Conservation (phyloP, 208 protist species). For the Trypanosoma vivax region DNA sequence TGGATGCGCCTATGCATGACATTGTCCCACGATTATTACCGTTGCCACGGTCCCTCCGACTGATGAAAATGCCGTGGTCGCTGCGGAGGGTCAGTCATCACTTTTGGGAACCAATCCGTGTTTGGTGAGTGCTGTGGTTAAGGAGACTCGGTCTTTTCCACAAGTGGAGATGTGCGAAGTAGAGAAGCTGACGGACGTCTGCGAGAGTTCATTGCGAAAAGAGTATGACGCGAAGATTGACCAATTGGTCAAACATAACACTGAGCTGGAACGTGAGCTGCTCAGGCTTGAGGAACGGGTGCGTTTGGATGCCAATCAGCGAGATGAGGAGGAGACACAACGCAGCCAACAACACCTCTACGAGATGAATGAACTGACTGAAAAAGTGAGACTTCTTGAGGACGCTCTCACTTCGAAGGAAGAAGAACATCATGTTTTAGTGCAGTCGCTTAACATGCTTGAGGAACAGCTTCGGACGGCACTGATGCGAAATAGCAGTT, state of each 20-base stretch:
- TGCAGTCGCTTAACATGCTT: slow-evolving; percentile 59
- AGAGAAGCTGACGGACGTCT: too few species aligned
- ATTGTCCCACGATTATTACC: too few species aligned
- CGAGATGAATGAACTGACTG: slow-evolving; percentile 22
- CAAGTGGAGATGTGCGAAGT: too few species aligned
- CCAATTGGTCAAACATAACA: slow-evolving; percentile 6
- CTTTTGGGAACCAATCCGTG: too few species aligned
- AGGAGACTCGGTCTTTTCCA: too few species aligned
- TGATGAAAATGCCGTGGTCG: too few species aligned
- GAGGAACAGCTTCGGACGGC: slow-evolving; percentile 39
- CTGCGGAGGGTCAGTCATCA: too few species aligned
- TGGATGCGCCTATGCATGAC: too few species aligned
- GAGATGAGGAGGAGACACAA: neutral
- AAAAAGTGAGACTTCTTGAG: slow-evolving; percentile 51
- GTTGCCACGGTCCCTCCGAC: too few species aligned
- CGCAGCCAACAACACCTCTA: neutral
- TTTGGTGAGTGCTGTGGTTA: too few species aligned
- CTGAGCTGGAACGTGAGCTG: slow-evolving; percentile 6
- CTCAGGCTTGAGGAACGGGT: neutral
- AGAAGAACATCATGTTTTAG: slow-evolving; percentile 58
- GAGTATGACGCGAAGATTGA: slow-evolving; percentile 11
- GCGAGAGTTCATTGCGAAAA: slow-evolving; percentile 5
- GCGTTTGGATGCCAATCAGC: neutral
- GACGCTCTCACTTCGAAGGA: slow-evolving; percentile 54
- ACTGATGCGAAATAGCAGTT: neutral